Percentiles rank a stretch among this genome's conserved stretches.
phyloP scores from a whole-genome alignment of 2,329 filamentous ascomycete species.

The Onygenales sp. region DNA sequence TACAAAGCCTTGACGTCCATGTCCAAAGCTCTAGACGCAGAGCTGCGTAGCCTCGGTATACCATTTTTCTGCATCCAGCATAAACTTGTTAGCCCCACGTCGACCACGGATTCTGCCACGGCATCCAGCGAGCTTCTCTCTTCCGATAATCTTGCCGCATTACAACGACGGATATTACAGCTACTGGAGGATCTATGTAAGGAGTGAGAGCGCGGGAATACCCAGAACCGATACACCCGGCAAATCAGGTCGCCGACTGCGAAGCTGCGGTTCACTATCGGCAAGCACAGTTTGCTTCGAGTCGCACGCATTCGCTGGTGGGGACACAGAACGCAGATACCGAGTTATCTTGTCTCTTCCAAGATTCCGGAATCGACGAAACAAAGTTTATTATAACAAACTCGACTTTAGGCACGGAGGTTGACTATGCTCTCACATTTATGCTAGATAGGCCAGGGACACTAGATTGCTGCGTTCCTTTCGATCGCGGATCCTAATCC shows the following conservation, averaged over 20 bases:
- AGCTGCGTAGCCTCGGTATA: slow-evolving; percentile 48
- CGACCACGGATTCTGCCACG: not conserved
- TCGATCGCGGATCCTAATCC: too few species aligned
- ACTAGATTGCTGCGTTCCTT: too few species aligned
- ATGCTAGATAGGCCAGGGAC: too few species aligned
- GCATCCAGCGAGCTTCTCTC: slow-evolving; percentile 22
- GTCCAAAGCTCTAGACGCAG: slow-evolving; percentile 47
- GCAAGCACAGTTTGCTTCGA: too few species aligned
- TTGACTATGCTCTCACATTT: too few species aligned
- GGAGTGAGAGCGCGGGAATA: slow-evolving; percentile 15
- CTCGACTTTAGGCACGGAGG: too few species aligned
- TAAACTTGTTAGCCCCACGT: slow-evolving; percentile 25
- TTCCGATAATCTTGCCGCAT: slow-evolving; percentile 30
- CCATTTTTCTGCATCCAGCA: slow-evolving; percentile 50
- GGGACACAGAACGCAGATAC: too few species aligned
- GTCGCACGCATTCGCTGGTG: too few species aligned
- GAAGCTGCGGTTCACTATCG: too few species aligned
- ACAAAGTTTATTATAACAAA: too few species aligned
- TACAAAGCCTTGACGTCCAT: slow-evolving; percentile 51
- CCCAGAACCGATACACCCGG: not conserved
- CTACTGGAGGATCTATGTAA: slow-evolving; percentile 43
- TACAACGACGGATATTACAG: slow-evolving; percentile 41
- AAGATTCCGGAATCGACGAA: too few species aligned
- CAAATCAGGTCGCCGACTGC: not conserved
- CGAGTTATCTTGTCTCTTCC: too few species aligned